phyloP scores from a whole-genome alignment of 1,284 basidiomycete genomes.

The Fomitopsis betulina region DNA sequence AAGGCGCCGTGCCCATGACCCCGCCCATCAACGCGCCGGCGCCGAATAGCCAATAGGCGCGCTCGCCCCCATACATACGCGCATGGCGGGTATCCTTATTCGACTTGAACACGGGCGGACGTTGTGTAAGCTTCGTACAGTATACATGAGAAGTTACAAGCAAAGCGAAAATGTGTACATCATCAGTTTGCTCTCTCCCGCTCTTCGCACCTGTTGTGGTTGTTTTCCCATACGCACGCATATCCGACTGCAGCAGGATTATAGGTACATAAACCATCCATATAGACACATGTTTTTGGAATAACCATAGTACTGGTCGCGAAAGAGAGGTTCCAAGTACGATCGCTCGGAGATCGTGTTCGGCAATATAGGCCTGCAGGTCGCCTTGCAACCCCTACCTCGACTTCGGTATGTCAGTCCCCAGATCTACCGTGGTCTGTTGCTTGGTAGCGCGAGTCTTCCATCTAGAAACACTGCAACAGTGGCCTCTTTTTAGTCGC shows the following conservation, averaged over 20 bases:
- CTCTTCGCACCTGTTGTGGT: neutral
- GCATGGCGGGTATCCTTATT: conserved; percentile 5
- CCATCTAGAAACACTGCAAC: too few species aligned
- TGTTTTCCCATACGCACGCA: neutral
- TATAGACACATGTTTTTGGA: too few species aligned
- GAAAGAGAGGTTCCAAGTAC: too few species aligned
- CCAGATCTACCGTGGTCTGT: too few species aligned
- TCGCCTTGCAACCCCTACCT: neutral
- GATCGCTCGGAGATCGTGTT: too few species aligned
- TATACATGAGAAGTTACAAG: neutral
- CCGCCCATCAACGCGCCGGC: conserved; percentile 25
- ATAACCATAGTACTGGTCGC: too few species aligned
- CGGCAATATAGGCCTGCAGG: too few species aligned
- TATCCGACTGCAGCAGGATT: too few species aligned
- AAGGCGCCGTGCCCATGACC: conserved; percentile 30
- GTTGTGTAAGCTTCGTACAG: neutral
- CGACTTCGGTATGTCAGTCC: too few species aligned
- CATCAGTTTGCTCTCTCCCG: neutral
- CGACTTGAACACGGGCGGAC: neutral
- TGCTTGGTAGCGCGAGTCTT: too few species aligned
- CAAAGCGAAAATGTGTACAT: neutral
- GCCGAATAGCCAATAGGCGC: conserved; percentile 1
- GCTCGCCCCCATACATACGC: neutral
- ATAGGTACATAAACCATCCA: too few species aligned
- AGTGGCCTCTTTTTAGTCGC: too few species aligned